Evolutionary conservation across 2,329 filamentous ascomycete species (phyloP), one percentile per base, ranked within the genome.

Genomic region (Rutstroemia sp.): DNA sequence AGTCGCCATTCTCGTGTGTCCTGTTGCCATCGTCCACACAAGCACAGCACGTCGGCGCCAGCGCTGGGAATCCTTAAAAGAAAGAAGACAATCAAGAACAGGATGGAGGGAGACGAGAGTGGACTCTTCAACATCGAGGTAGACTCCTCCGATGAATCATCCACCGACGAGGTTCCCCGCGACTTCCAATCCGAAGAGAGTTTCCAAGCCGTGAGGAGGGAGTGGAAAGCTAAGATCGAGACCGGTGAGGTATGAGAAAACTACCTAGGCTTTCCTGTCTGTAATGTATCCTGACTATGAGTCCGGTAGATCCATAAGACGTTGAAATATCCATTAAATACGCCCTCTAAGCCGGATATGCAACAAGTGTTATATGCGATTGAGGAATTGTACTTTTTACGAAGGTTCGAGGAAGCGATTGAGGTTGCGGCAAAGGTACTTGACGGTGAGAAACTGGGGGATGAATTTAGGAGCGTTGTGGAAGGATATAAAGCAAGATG

Each of bases 111-210:
- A 1, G 39, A 50, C 9, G 21, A 45, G 37, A 45, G 27, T 19
- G 48, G 27, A 44, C 72, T 77, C 52, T 69, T 77, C 55, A 66
- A 66, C 61, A 77, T 78, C 58, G 69, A 72, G 23, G 66, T 77
- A 54, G 72, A 71, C 39, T 73, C 74, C 49, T 72, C 69, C 9
- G 71, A 73, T 5, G 65, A 68, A 53, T 21, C 56, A 53, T 21
- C 56, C 8, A 42, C 34, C 1, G 23, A 37, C 39, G 58, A 67
- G 56, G 50, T 67, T 18, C 68, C 67, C 21, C 62, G 68, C 42
- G 68, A 70, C 56, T 65, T 63, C 49, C 68, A 69, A 50, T 66
- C 66, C 1, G 64, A 69, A 44, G 63, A 59, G 23, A 62, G 65
- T 49, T 71, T 69, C n/a, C 61, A 65, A 30, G 41, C 21, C 5